Evolutionary conservation across 768 basidiomycete genomes (phyloP).

Genomic region (Mycena vitilis): DNA sequence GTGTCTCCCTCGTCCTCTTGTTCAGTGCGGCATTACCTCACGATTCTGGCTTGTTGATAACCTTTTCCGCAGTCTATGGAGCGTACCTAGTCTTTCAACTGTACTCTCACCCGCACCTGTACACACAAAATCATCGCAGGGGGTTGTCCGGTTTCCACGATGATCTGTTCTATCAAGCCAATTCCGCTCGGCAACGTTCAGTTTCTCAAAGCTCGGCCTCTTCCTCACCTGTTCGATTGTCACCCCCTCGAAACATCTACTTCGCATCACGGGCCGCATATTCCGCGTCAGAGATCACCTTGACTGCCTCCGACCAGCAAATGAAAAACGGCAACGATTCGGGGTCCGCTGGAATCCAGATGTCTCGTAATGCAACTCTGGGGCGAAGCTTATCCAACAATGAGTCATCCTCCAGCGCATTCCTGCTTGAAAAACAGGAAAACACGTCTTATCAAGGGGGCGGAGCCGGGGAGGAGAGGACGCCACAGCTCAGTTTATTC

Average conservation of each 20-base stretch:
- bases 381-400: constrained; percentile 21
- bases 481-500: constrained; percentile 69
- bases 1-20: constrained; percentile 83
- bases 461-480: constrained; percentile 43
- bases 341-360: constrained; percentile 15
- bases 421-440: constrained; percentile 25
- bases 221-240: constrained; percentile 30
- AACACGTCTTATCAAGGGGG: constrained; percentile 36
- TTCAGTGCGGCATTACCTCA: constrained; percentile 61
- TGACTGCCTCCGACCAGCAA: constrained; percentile 20
- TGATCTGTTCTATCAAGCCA: background rate
- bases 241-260: constrained; percentile 29
- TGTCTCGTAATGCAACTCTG: constrained; percentile 29
- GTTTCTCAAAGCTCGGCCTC: constrained; percentile 20
- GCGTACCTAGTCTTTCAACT: constrained; percentile 83
- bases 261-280: constrained; percentile 20
- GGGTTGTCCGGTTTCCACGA: constrained; percentile 5
- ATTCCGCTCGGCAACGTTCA: constrained; percentile 28
- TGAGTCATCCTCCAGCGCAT: constrained; percentile 3
- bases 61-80: constrained; percentile 65
- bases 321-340: constrained; percentile 24
- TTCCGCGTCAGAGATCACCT: constrained; percentile 5
- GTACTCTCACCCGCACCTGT: constrained; percentile 81
- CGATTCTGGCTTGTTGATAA: constrained; percentile 6
- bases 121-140: constrained; percentile 60